Base-by-base conservation (phyloP, 768 basidiomycete genomes). In the Agaricus sinodeliciosus region DNA sequence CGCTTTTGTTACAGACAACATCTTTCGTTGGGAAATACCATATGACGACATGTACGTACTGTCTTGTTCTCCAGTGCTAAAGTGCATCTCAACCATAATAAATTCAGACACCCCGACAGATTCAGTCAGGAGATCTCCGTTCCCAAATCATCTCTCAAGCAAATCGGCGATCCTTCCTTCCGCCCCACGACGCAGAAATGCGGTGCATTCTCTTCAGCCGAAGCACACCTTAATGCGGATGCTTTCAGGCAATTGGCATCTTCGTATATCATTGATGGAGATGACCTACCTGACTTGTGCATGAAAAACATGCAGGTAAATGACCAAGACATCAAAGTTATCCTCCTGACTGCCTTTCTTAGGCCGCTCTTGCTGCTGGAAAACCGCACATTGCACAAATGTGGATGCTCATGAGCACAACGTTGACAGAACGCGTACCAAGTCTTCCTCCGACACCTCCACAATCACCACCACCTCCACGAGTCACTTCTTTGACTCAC, bases 21-120 rank as follows among this genome's bases (percentile, higher is more conserved):
- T 68, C 39, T 56, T 61, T 4, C 63, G 63, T 36, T 83, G 79
- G 74, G 87, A 90, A 59, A 63, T 84, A 2, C 90, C 90, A 2
- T 92, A 87, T 55, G 90, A 93, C 57, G 90, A 93, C 60, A 60
- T 84, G 90, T 90, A 60, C 49, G 82, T 68, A 11, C n/a, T 22
- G n/a, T n/a, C n/a, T n/a, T n/a, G n/a, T n/a, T 3, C 31, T 43
- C 39, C 51, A 28, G 58, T 31, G 27, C 39, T 50, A 28, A 25
- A 28, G 22, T 28, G 26, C 40, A 48, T 34, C 19, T 45, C 44
- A 16, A 55, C 34, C 35, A 34, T n/a, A 13, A n/a, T 12, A 0
- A 3, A 15, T 6, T 34, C 48, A 81, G 77, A 49, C 64, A 63
- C 48, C 75, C 75, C 4, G 68, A 72, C 4, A 65, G 68, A 34